These are phyloP conservation scores for Leishmania mexicana DNA, from an alignment of 208 protist species.

Conservation along the genomic window DNA sequence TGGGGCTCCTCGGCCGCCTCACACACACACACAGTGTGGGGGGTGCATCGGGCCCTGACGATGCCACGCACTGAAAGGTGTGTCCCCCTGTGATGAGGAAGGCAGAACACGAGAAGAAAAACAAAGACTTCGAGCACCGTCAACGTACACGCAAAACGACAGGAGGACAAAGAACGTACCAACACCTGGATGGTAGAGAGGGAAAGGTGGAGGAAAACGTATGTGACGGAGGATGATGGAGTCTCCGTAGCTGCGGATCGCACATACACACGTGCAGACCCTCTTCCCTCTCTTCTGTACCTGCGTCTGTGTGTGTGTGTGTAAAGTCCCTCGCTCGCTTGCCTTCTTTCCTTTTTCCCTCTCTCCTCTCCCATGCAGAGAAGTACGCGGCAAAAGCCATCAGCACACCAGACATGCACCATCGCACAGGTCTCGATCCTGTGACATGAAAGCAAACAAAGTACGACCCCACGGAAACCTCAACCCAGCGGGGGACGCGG, in stretches of 20 bases:
- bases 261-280: too few relatives aligned
- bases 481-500: background rate
- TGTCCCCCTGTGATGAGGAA: background rate
- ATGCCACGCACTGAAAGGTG: background rate
- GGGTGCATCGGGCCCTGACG: background rate
- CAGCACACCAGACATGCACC: background rate
- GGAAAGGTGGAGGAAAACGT: background rate
- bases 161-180: background rate
- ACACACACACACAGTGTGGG: background rate
- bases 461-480: background rate
- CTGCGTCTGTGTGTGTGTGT: background rate
- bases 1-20: too few relatives aligned
- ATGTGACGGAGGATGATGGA: too few relatives aligned
- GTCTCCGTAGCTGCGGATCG: background rate
- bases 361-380: background rate
- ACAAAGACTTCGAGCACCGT: background rate
- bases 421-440: background rate
- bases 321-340: background rate
- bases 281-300: too few relatives aligned
- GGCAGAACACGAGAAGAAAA: background rate
- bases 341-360: background rate
- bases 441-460: background rate
- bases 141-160: background rate
- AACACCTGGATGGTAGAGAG: background rate
- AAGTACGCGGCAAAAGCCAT: background rate